A percentile compares a stretch with the other conserved stretches of the same genome.
phyloP scores from a whole-genome alignment of 257 asterid species.

The Asclepias syriaca region DNA sequence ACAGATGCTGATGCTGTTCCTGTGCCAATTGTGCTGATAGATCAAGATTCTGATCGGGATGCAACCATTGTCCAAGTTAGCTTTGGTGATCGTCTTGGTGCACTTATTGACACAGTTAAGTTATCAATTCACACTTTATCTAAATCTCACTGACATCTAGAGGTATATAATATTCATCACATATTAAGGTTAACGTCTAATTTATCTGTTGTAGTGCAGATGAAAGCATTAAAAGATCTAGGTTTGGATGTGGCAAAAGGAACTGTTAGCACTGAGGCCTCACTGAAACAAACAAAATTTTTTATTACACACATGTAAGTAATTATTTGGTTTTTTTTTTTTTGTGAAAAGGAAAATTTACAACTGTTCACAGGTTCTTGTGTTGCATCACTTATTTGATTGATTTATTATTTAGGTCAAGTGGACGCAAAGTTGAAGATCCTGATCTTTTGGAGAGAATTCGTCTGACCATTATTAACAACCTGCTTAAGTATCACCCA shows the following conservation, averaged over 20 bases:
- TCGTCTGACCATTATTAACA: slow-evolving; percentile 89
- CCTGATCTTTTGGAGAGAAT: slow-evolving; percentile 95
- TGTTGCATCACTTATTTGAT: neutral
- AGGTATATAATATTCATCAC: neutral
- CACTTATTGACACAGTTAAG: slow-evolving; percentile 86
- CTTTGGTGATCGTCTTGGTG: slow-evolving; percentile 98
- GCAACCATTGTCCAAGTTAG: slow-evolving; percentile 87
- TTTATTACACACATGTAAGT: slow-evolving; percentile 71
- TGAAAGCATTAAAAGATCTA: slow-evolving; percentile 89
- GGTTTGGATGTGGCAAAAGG: slow-evolving; percentile 95
- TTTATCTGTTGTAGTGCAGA: slow-evolving; percentile 34
- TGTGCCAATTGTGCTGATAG: slow-evolving; percentile 80
- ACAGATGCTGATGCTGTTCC: slow-evolving; percentile 55
- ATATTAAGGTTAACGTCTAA: neutral
- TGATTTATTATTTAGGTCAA: slow-evolving; percentile 38
- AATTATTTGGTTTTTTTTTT: slow-evolving; percentile 9
- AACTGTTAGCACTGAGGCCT: slow-evolving; percentile 71
- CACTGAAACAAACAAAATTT: slow-evolving; percentile 70
- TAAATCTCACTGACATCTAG: neutral
- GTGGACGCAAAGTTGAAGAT: slow-evolving; percentile 88
- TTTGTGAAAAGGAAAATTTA: neutral
- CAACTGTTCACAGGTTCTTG: neutral
- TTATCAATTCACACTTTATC: neutral
- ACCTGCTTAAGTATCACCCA: slow-evolving; percentile 90
- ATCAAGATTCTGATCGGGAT: slow-evolving; percentile 80